Percentiles rank a stretch among this genome's conserved stretches.
These are phyloP conservation scores for Leccinum boreale DNA, from an alignment of 768 basidiomycete species.

Conservation along the genomic window DNA sequence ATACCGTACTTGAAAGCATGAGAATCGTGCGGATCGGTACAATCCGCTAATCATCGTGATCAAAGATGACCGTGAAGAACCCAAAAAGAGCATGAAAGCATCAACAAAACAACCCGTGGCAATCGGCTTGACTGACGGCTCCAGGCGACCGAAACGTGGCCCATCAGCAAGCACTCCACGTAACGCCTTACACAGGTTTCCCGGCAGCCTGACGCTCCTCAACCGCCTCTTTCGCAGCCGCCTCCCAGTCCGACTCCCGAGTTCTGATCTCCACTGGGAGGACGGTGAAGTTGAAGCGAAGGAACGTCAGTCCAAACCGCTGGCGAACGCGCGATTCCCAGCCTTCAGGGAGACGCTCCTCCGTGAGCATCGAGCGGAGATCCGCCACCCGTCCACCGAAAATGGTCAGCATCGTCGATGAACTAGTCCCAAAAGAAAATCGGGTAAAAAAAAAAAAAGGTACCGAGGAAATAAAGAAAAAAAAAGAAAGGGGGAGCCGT, in stretches of 20 bases:
- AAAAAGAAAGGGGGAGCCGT: not conserved
- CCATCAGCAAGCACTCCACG: not conserved
- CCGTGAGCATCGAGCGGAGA: slow-evolving; percentile 50
- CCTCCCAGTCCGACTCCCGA: slow-evolving; percentile 21
- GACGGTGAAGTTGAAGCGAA: slow-evolving; percentile 45
- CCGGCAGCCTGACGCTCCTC: not conserved
- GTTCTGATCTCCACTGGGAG: slow-evolving; percentile 24
- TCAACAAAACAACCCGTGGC: not conserved
- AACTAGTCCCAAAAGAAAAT: slow-evolving; percentile 35
- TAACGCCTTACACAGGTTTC: not conserved
- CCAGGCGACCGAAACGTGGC: not conserved
- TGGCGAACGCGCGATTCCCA: slow-evolving; percentile 64
- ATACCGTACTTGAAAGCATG: not conserved
- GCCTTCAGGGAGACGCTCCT: slow-evolving; percentile 68
- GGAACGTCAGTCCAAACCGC: slow-evolving; percentile 58
- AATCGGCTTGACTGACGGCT: not conserved
- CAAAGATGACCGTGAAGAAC: not conserved
- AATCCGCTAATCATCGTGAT: not conserved
- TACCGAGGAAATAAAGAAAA: not conserved
- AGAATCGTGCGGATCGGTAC: not conserved
- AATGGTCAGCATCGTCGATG: slow-evolving; percentile 62
- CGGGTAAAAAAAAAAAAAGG: not conserved
- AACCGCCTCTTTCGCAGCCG: not conserved
- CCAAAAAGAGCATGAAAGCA: not conserved
- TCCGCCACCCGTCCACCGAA: slow-evolving; percentile 65